Base-by-base conservation (phyloP, 2,329 filamentous ascomycete genomes). In the Fusarium sp. region DNA sequence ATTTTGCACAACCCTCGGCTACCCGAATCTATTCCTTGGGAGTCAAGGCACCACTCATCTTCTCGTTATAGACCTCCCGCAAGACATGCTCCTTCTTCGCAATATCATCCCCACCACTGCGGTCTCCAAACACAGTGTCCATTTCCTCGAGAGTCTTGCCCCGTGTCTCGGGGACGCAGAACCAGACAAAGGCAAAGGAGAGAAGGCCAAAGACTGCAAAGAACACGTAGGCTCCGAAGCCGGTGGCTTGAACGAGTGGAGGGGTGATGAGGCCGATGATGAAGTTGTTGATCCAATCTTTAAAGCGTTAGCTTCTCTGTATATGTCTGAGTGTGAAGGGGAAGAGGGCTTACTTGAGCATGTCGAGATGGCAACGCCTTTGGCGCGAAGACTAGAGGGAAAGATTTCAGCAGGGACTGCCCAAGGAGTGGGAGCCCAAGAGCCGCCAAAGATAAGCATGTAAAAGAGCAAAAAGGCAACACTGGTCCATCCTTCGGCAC, bases 361-460 rank as follows among this genome's bases (percentile, higher is more conserved):
- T 22, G 56, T 58, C 4, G 56, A 58, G 56, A 58, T 58, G 16
- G 56, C 56, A n/a, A 58, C 56, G 14, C 56, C 34, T 16, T 58
- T 58, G 35, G 56, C 56, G 1, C 34, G 56, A 13, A 58, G 56
- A 9, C 56, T 58, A 3, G 56, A 58, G 3, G 56, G 56, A 7
- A 58, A 58, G 13, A 58, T 35, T 3, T 58, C 56, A 1, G 56
- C 56, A 6, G 56, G 56, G 6, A 58, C 56, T n/a, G 34, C 56
- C 56, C 56, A 58, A 1, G 82, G 84, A 0, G 88, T 83, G 3
- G 87, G 86, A 1, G 87, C 87, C 87, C 89, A 92, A 1, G 86
- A 86, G 0, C 85, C 87, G 3, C 89, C 90, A 68, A 92, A 93
- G 3, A 83, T 80, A 40, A 90, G 78, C 85, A 91, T 90, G 77